Conservation (phyloP, 2,329 filamentous ascomycete genomes). For the Alternaria sp. region DNA sequence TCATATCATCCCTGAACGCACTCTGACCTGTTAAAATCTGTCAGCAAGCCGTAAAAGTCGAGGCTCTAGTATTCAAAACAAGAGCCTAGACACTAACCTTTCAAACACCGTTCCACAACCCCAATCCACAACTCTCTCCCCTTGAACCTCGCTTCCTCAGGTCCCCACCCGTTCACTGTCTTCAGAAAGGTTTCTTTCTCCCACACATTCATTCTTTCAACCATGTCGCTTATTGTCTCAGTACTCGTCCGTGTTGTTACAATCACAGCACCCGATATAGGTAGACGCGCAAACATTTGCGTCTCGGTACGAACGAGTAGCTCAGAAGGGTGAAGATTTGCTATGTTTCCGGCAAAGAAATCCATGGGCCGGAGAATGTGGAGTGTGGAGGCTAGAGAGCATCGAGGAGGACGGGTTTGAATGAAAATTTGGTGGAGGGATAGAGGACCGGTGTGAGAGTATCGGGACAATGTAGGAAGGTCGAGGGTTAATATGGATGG, state of each 20-base stretch:
- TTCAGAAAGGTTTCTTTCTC: conserved; percentile 21
- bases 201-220: neutral
- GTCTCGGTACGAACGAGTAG: conserved; percentile 60
- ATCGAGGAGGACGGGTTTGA: conserved; percentile 54
- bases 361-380: conserved; percentile 55
- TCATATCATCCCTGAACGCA: conserved; percentile 16
- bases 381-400: conserved; percentile 52
- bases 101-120: conserved; percentile 29
- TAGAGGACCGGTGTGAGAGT: conserved; percentile 37
- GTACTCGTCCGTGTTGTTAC: conserved; percentile 61
- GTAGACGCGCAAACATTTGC: conserved; percentile 60
- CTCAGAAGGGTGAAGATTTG: conserved; percentile 43
- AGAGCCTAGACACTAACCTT: neutral
- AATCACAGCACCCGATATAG: conserved; percentile 55
- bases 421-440: conserved; percentile 59
- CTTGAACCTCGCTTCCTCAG: conserved; percentile 33
- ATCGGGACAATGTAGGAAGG: conserved; percentile 42
- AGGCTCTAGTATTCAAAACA: too few relatives aligned
- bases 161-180: conserved; percentile 36
- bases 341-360: conserved; percentile 38
- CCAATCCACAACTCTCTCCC: conserved; percentile 37
- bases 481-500: conserved; percentile 24
- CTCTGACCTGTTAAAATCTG: neutral
- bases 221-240: conserved; percentile 34
- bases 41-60: neutral